phyloP scores from a whole-genome alignment of 768 basidiomycete genomes.

The Psilocybe subaeruginosa region DNA sequence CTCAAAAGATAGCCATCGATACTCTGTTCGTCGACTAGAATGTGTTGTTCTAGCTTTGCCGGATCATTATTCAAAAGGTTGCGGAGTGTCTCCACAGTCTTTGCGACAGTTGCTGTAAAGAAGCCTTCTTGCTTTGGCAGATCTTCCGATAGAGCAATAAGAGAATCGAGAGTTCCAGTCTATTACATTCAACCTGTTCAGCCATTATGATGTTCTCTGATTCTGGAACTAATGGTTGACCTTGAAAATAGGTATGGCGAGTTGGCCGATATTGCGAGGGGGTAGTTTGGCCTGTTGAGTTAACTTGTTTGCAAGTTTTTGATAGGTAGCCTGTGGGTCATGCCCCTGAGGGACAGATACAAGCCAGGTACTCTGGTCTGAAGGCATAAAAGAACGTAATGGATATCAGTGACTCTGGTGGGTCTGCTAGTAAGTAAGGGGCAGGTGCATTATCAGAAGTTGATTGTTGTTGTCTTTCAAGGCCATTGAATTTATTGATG shows the following conservation, averaged over 20 bases:
- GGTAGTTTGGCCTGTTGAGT: conserved; percentile 53
- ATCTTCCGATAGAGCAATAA: conserved; percentile 89
- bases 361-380: conserved; percentile 95
- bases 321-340: conserved; percentile 74
- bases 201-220: conserved; percentile 17
- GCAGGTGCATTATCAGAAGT: conserved; percentile 24
- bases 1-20: conserved; percentile 81
- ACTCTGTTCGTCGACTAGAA: conserved; percentile 76
- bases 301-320: conserved; percentile 69
- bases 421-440: conserved; percentile 12
- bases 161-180: conserved; percentile 93
- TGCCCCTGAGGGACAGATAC: conserved; percentile 86
- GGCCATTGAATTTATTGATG: conserved; percentile 1
- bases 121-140: conserved; percentile 89
- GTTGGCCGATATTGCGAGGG: conserved; percentile 57
- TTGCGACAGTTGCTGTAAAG: conserved; percentile 88
- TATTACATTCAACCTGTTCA: conserved; percentile 34
- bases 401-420: neutral
- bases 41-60: conserved; percentile 71
- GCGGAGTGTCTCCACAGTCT: conserved; percentile 92
- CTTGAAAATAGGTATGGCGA: conserved; percentile 90
- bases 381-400: conserved; percentile 90
- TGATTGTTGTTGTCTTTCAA: conserved; percentile 24
- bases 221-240: conserved; percentile 40
- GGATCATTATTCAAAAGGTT: conserved; percentile 90